A percentile compares a stretch with the other conserved stretches of the same genome.
These are phyloP conservation scores for Tricholoma saponaceum DNA, from an alignment of 768 basidiomycete genomes.

Conservation along the genomic window DNA sequence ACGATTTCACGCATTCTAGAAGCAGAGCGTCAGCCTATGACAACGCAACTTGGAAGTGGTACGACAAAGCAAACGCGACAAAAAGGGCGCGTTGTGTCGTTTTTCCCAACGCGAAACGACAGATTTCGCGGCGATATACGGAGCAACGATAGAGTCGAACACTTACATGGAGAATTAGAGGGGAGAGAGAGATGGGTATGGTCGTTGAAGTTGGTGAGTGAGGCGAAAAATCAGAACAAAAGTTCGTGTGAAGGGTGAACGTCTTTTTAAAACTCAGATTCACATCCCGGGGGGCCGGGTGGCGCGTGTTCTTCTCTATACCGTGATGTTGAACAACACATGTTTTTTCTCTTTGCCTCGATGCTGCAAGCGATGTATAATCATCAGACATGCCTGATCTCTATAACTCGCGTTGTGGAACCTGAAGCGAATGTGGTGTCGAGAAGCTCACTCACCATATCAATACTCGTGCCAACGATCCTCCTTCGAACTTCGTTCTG, in stretches of 20 bases:
- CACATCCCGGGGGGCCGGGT: slow-evolving; percentile 35
- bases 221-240: slow-evolving; percentile 37
- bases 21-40: slow-evolving; percentile 28
- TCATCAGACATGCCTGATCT: background rate
- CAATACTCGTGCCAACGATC: too few species aligned
- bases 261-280: slow-evolving; percentile 44
- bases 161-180: slow-evolving; percentile 42
- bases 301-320: slow-evolving; percentile 16
- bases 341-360: background rate
- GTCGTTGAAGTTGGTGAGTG: slow-evolving; percentile 41
- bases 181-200: slow-evolving; percentile 29
- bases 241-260: slow-evolving; percentile 35
- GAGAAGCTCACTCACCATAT: too few species aligned
- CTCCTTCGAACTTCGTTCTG: too few species aligned
- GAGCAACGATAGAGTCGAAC: background rate
- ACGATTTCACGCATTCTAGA: slow-evolving; percentile 98
- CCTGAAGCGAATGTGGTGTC: too few species aligned
- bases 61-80: slow-evolving; percentile 41
- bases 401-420: too few species aligned
- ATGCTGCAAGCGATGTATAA: background rate
- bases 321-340: slow-evolving; percentile 5
- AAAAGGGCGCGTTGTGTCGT: slow-evolving; percentile 23
- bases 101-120: slow-evolving; percentile 13
- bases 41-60: slow-evolving; percentile 34
- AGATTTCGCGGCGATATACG: slow-evolving; percentile 7